Evolutionary conservation across 2,329 filamentous ascomycete genomes (phyloP).

Genomic region (Boeremia lycopersici): DNA sequence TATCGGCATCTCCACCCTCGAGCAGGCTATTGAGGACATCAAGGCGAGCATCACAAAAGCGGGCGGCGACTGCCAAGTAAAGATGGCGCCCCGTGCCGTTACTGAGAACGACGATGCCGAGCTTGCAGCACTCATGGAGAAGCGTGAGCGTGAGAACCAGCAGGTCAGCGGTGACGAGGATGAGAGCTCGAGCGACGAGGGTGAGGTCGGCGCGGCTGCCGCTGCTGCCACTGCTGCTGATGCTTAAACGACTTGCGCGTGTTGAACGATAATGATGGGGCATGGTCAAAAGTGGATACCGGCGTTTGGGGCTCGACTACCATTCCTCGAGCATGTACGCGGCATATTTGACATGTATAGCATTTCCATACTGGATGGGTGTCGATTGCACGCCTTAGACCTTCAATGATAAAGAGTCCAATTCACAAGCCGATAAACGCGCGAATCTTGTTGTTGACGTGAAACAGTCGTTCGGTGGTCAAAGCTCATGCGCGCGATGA

Average conservation of each 20-base stretch:
- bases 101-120: slow-evolving; percentile 98
- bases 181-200: slow-evolving; percentile 92
- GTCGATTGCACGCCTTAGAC: slow-evolving; percentile 12
- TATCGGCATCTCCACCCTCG: slow-evolving; percentile 80
- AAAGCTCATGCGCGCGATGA: slow-evolving; percentile 4
- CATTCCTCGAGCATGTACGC: slow-evolving; percentile 25
- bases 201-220: slow-evolving; percentile 58
- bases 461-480: slow-evolving; percentile 3
- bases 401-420: slow-evolving; percentile 7
- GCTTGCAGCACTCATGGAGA: slow-evolving; percentile 97
- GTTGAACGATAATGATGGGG: slow-evolving; percentile 24
- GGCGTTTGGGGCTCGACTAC: slow-evolving; percentile 36
- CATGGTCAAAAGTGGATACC: slow-evolving; percentile 35
- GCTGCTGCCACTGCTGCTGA: slow-evolving; percentile 44
- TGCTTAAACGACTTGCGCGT: slow-evolving; percentile 28
- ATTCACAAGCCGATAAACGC: neutral
- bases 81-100: slow-evolving; percentile 99
- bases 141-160: slow-evolving; percentile 95
- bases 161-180: slow-evolving; percentile 98
- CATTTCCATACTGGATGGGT: slow-evolving; percentile 16
- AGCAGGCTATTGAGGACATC: slow-evolving; percentile 89
- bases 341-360: slow-evolving; percentile 28
- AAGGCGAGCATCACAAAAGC: slow-evolving; percentile 76
- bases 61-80: slow-evolving; percentile 82
- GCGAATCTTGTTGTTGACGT: neutral